phyloP scores from a whole-genome alignment of 768 basidiomycete species.

The Thelephora aurantiotincta region DNA sequence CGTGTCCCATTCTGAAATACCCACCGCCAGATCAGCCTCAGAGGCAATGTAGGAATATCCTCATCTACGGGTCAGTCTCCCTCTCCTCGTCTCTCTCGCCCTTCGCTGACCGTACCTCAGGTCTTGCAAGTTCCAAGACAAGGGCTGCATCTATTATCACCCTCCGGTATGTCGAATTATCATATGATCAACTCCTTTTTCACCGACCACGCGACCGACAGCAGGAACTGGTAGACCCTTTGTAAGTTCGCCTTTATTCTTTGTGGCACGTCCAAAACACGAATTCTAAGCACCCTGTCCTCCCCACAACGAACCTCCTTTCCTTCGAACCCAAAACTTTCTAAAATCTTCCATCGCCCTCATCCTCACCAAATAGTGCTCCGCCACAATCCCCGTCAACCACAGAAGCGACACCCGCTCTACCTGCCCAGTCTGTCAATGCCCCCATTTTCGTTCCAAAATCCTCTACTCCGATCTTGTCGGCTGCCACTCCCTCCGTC shows the following conservation, averaged over 20 bases:
- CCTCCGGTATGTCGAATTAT: conserved; percentile 35
- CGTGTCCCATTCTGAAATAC: too few species aligned
- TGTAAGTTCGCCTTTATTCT: background rate
- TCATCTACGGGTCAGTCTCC: conserved; percentile 69
- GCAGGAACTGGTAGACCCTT: background rate
- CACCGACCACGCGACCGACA: background rate
- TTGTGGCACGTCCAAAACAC: background rate
- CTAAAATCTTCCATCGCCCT: too few species aligned
- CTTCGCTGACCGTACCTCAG: conserved; percentile 22
- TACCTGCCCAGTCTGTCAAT: conserved; percentile 58
- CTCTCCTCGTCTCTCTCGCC: background rate
- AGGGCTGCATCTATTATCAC: conserved; percentile 76
- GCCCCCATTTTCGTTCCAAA: conserved; percentile 82
- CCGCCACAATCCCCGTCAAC: too few species aligned
- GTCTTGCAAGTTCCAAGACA: conserved; percentile 74
- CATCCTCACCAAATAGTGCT: too few species aligned
- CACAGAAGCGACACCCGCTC: conserved; percentile 3
- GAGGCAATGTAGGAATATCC: conserved; percentile 80
- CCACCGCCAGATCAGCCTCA: conserved; percentile 42
- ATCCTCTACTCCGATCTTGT: conserved; percentile 19
- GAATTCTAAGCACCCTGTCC: background rate
- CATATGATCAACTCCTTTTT: background rate
- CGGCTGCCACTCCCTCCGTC: conserved; percentile 8
- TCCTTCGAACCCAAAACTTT: too few species aligned
- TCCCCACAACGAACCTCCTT: background rate